phyloP scores from a whole-genome alignment of 2,329 filamentous ascomycete genomes.

The Orbilia javanica region DNA sequence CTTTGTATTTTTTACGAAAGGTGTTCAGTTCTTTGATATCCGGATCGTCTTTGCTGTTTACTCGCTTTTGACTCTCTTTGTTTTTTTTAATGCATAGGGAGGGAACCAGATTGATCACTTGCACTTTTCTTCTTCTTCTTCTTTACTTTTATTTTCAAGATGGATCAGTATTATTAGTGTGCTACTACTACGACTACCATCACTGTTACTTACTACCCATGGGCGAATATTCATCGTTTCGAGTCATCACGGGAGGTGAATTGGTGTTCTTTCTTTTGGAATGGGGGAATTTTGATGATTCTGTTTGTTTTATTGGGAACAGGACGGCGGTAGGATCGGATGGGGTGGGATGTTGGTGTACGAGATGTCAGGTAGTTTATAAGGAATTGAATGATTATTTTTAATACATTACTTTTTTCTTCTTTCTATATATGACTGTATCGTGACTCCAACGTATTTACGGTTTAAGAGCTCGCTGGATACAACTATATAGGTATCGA shows the following conservation, averaged over 20 bases:
- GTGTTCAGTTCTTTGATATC: conserved; percentile 17
- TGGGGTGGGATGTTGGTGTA: no score
- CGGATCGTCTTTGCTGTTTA: conserved; percentile 1
- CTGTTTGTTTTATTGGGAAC: neutral
- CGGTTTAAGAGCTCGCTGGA: no score
- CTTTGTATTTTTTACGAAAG: conserved; percentile 17
- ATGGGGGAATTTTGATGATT: neutral
- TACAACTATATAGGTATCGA: no score
- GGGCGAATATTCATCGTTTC: conserved; percentile 12
- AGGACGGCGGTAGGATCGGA: no score
- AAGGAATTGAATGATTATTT: neutral
- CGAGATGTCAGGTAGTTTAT: no score
- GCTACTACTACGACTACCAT: conserved; percentile 9
- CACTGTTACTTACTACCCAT: neutral
- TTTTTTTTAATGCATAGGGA: conserved; percentile 18
- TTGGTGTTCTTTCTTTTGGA: neutral
- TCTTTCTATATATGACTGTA: no score
- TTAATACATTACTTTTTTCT: no score
- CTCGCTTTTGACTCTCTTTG: neutral
- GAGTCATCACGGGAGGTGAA: conserved; percentile 7
- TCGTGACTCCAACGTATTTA: no score
- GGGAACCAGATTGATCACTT: conserved; percentile 36
- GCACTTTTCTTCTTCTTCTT: neutral
- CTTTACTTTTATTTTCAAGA: neutral
- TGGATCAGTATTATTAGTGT: conserved; percentile 10